phyloP scores from a whole-genome alignment of 2,329 filamentous ascomycete genomes.

The Cadophora malorum region DNA sequence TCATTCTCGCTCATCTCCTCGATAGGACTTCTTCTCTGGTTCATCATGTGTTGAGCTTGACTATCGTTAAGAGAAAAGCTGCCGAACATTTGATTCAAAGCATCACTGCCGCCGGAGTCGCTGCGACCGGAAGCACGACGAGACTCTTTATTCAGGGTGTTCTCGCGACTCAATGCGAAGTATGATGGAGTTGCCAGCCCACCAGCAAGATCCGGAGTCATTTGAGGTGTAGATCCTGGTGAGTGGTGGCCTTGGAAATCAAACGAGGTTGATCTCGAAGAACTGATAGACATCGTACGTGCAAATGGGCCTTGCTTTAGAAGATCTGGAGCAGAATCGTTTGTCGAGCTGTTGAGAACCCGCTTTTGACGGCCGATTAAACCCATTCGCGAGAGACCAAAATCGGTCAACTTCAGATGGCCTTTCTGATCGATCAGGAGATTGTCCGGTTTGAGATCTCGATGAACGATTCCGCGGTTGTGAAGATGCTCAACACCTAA shows the following conservation, averaged over 20 bases:
- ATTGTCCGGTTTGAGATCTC: conserved; percentile 96
- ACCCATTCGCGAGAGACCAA: conserved; percentile 96
- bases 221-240: conserved; percentile 82
- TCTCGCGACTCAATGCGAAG: conserved; percentile 76
- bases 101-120: conserved; percentile 91
- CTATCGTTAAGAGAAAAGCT: conserved; percentile 76
- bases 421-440: conserved; percentile 96
- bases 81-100: conserved; percentile 80
- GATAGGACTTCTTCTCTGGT: conserved; percentile 62
- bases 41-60: conserved; percentile 46
- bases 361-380: conserved; percentile 95
- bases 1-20: conserved; percentile 79
- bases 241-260: conserved; percentile 83
- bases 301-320: conserved; percentile 92
- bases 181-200: conserved; percentile 88
- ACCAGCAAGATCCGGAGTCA: conserved; percentile 75
- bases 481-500: conserved; percentile 97
- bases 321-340: conserved; percentile 88
- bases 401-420: conserved; percentile 96
- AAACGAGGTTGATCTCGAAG: conserved; percentile 91
- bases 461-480: conserved; percentile 92
- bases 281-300: conserved; percentile 82
- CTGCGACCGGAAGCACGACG: conserved; percentile 81
- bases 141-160: conserved; percentile 63
- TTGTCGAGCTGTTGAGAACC: conserved; percentile 76